Base-by-base conservation (phyloP, 192 early-diverging fungal genomes). In the Entophlyctis helioformis region DNA sequence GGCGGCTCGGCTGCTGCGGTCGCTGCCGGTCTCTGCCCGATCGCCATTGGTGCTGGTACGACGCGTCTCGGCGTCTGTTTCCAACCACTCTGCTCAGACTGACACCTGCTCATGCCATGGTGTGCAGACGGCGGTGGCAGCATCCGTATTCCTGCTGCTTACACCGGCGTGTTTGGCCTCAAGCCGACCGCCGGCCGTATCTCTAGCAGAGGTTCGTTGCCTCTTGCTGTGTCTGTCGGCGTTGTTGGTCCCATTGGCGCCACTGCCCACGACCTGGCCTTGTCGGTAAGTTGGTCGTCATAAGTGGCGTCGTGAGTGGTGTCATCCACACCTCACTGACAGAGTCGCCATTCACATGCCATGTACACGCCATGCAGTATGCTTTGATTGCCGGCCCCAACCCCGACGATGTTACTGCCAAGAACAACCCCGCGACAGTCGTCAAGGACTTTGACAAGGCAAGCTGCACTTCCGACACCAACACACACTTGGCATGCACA, bases 131-230 rank as follows among this genome's bases (percentile, higher is more conserved):
- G 80, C 11, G 84, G 82, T 34, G 80, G 84, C 36, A 78, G 69
- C 0, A 63, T 83, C 16, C 62, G 83, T 27, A 69, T 85, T 35
- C 85, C 85, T 19, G 60, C 78, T 1, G 48, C 82, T 1, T 81
- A 76, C 49, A 82, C 75, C 62, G 85, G 85, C 18, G 46, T 85
- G 16, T 88, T 72, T 56, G 85, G 83, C 7, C 52, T 88, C 29
- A 88, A 88, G 39, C 67, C 82, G 0, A 88, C 85, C 9, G 64
- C 62, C 28, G 77, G 67, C n/a, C 65, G 85, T 25, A 46, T 85
- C 19, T 73, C 78, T 10, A 44, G 40, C n/a, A 31, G 27, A 1
- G 82, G 82, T 16, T 68, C 63, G n/a, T 63, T 50, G 31, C 65
- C 66, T 1, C 40, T 83, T 24, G 69, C 61, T 11, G 72, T 67